phyloP scores from a whole-genome alignment of 768 basidiomycete species.

The Pluteus cervinus region DNA sequence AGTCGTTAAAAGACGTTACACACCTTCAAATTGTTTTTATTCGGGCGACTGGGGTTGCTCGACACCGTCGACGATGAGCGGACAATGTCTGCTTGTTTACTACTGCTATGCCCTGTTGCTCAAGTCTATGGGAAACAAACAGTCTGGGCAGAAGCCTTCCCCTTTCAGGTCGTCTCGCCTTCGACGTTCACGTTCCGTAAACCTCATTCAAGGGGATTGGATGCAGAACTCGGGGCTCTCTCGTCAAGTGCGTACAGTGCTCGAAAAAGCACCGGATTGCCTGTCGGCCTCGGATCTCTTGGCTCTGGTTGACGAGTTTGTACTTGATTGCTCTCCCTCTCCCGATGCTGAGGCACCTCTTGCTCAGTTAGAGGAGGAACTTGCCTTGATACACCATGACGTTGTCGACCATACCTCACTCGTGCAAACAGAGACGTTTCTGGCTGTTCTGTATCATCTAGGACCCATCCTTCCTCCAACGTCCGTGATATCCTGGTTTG shows the following conservation, averaged over 20 bases:
- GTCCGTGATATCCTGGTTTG: constrained; percentile 81
- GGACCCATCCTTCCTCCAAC: constrained; percentile 53
- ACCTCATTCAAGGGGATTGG: no score
- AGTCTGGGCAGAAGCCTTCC: constrained; percentile 14
- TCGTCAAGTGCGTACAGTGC: constrained; percentile 50
- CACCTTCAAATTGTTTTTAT: constrained; percentile 22
- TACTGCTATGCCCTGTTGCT: constrained; percentile 23
- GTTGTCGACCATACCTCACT: constrained; percentile 58
- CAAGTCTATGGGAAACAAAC: constrained; percentile 13
- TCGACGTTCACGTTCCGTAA: not conserved
- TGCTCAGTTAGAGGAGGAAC: constrained; percentile 56
- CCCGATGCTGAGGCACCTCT: constrained; percentile 38
- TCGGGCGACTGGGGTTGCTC: constrained; percentile 25
- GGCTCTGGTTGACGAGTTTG: constrained; percentile 47
- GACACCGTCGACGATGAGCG: constrained; percentile 30
- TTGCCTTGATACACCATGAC: constrained; percentile 58
- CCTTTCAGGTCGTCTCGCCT: constrained; percentile 6
- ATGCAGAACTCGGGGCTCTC: constrained; percentile 35
- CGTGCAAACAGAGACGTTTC: constrained; percentile 59
- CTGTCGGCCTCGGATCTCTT: constrained; percentile 45
- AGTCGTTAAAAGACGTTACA: constrained; percentile 9
- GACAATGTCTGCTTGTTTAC: constrained; percentile 21
- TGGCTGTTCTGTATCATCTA: constrained; percentile 60
- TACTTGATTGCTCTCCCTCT: constrained; percentile 40
- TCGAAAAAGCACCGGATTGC: constrained; percentile 49